Evolutionary conservation across 257 asterid genomes (phyloP).

Genomic region (Knoxia roxburghii): DNA sequence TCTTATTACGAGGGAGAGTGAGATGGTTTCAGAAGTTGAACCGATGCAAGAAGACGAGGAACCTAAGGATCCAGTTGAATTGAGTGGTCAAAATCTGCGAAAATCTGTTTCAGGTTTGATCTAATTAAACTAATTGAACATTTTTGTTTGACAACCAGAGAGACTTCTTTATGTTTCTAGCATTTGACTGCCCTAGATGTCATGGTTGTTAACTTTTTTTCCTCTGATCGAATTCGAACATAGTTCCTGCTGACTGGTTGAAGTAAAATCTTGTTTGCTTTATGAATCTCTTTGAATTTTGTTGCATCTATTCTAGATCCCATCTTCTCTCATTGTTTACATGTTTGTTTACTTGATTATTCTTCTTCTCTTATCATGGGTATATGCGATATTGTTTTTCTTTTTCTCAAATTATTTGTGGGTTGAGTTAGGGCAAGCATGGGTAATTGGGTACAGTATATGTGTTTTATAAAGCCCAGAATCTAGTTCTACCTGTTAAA

Average conservation of each 20-base stretch:
- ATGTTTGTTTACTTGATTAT: not conserved
- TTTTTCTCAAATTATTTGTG: not conserved
- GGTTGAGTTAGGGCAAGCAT: not conserved
- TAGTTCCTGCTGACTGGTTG: not conserved
- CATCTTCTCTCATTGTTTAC: not conserved
- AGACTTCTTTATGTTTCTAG: not conserved
- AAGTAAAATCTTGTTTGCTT: not conserved
- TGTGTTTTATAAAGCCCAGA: not conserved
- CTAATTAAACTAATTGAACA: not conserved
- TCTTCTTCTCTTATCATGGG: not conserved
- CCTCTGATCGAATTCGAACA: not conserved
- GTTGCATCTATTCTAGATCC: not conserved
- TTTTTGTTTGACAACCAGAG: not conserved
- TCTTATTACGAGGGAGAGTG: constrained; percentile 19
- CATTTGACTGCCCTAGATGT: not conserved
- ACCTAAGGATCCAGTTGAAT: constrained; percentile 16
- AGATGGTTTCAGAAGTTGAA: constrained; percentile 19
- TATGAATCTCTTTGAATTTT: not conserved
- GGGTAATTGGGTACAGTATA: not conserved
- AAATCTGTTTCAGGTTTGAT: constrained; percentile 42
- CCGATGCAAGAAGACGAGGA: constrained; percentile 26
- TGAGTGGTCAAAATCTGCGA: constrained; percentile 19
- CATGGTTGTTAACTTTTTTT: not conserved
- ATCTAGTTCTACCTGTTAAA: not conserved
- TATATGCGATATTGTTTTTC: not conserved